Conservation (phyloP, 2,329 filamentous ascomycete genomes). For the Truncatella angustata region DNA sequence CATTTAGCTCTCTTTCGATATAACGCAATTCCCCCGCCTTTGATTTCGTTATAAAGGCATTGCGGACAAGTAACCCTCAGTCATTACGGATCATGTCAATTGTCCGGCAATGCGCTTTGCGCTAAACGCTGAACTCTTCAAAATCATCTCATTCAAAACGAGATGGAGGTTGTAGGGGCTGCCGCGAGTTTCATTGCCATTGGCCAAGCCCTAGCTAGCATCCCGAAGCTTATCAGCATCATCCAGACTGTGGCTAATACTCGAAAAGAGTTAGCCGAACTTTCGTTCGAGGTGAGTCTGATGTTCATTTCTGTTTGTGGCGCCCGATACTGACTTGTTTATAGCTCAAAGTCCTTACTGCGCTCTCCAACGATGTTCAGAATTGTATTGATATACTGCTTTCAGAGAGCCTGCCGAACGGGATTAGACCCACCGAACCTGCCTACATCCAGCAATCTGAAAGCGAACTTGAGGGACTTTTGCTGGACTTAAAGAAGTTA, state of each 20-base stretch:
- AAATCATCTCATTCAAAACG: neutral
- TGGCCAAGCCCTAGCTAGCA: conserved; percentile 14
- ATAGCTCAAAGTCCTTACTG: neutral
- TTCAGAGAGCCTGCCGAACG: neutral
- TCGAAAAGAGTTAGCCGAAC: conserved; percentile 9
- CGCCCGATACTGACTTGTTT: neutral
- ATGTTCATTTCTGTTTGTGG: too few relatives aligned
- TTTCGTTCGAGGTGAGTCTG: conserved; percentile 13
- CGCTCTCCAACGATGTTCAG: neutral
- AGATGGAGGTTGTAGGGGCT: conserved; percentile 16
- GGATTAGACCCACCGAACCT: neutral
- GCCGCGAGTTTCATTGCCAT: conserved; percentile 19
- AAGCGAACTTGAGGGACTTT: neutral
- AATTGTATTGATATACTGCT: neutral
- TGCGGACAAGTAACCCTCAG: too few relatives aligned
- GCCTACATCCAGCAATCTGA: neutral
- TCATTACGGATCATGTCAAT: too few relatives aligned
- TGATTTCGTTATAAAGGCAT: too few relatives aligned
- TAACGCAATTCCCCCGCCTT: too few relatives aligned
- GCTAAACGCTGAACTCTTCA: too few relatives aligned
- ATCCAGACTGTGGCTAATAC: conserved; percentile 10
- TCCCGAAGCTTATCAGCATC: conserved; percentile 13
- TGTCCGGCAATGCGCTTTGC: too few relatives aligned
- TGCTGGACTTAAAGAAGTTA: neutral
- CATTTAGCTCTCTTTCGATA: too few relatives aligned